Base-by-base conservation (phyloP, 1,284 basidiomycete species). In the Sphagnurus paluster region DNA sequence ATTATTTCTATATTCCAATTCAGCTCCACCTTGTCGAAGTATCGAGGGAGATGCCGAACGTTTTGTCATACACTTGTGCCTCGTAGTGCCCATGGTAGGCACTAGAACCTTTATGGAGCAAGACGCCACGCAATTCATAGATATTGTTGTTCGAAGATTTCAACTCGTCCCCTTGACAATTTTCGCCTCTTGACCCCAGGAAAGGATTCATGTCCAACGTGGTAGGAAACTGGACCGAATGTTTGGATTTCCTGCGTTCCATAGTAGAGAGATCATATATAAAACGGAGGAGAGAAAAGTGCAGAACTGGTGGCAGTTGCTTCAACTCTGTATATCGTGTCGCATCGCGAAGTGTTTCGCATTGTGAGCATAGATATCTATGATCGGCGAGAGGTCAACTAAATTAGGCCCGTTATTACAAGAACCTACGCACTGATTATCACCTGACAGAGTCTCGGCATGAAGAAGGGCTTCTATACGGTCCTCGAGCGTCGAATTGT, bases 11-110 rank as follows among this genome's bases (percentile, higher is more conserved):
- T 19, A 24, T 25, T n/a, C 34, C 19, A 2, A 13, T 39, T 56
- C 34, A 57, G 46, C 30, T 37, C 36, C 21, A 26, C 32, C 42
- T 16, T n/a, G 25, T 35, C 33, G 28, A 36, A 52, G 39, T 38
- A 9, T 25, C 17, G 46, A 23, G 39, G 20, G 14, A 23, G 48
- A n/a, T n/a, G 16, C 34, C 34, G 36, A 59, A 94, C 91, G 67
- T 66, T 34, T 75, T 71, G 61, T 95, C 90, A 58, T 83, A 87
- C 5, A 93, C 89, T 59, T 95, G 88, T 21, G 90, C 90, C 56
- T 92, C 86, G 58, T 97, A 97, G 62, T 97, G 93, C 2, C 93
- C 93, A 56, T 92, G 89, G 66, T 94, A 89, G 9, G 93, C 93
- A 67, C 91, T 87, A 7, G 77, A 59, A 2, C 93, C 93, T 58